Conservation (phyloP, 2,329 filamentous ascomycete species). For the Paraphaeosphaeria minitans region DNA sequence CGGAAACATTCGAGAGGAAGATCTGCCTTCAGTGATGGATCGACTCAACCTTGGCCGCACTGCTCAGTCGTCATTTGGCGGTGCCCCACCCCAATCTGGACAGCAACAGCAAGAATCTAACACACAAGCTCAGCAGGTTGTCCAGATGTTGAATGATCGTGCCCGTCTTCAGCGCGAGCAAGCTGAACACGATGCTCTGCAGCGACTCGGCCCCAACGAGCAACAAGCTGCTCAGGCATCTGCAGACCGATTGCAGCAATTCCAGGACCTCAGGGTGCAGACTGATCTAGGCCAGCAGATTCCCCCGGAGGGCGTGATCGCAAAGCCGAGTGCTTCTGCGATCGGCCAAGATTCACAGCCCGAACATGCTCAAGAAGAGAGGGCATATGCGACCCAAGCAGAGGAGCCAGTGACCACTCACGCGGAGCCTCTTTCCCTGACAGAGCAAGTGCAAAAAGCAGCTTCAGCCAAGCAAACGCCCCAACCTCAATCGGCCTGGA, state of each 20-base stretch:
- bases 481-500: conserved; percentile 61
- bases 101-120: conserved; percentile 55
- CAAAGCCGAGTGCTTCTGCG: conserved; percentile 32
- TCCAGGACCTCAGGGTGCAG: conserved; percentile 77
- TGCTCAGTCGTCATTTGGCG: conserved; percentile 54
- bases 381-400: conserved; percentile 14
- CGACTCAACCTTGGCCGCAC: conserved; percentile 66
- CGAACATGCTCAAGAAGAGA: conserved; percentile 21
- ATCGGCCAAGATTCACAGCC: conserved; percentile 30
- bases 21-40: conserved; percentile 67
- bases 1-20: conserved; percentile 67
- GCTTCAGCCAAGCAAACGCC: conserved; percentile 64
- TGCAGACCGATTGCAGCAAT: conserved; percentile 78
- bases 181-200: conserved; percentile 57
- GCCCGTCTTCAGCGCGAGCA: conserved; percentile 66
- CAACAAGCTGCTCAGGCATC: conserved; percentile 50
- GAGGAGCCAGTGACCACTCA: conserved; percentile 7
- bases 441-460: conserved; percentile 83
- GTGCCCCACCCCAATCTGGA: conserved; percentile 52
- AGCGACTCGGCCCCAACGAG: conserved; percentile 37
- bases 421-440: conserved; percentile 70
- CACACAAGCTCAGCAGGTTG: conserved; percentile 61
- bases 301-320: conserved; percentile 45
- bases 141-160: conserved; percentile 65
- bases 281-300: conserved; percentile 61